Base-by-base conservation (phyloP, 768 basidiomycete species). In the Mycena alexandri region DNA sequence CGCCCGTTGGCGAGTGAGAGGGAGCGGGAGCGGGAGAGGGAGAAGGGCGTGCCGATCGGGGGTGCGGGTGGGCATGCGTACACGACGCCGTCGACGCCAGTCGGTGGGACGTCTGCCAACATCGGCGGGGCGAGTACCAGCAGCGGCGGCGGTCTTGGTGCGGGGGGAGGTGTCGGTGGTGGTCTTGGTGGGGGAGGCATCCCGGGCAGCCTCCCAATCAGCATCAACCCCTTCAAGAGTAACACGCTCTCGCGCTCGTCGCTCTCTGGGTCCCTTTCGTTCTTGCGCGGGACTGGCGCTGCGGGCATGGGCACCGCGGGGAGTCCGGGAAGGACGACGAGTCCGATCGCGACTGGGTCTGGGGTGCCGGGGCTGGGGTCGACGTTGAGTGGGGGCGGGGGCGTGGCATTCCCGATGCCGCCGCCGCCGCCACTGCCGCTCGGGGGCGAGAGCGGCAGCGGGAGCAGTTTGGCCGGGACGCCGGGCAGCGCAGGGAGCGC, bases 211-310 rank as follows among this genome's bases (percentile, higher is more conserved):
- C 34, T 22, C 12, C 54, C 61, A 41, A 38, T 62, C 24, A 51
- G 61, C 65, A 71, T 71, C 47, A 72, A 63, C 65, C 78, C 76
- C 1, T 78, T 75, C 69, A 77, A 78, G 67, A 77, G 75, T 54
- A 76, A 77, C 63, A 77, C 76, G 17, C 70, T 79, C 25, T 67
- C 65, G 48, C 61, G 65, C 33, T 63, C 65, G 56, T 61, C 62
- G 48, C 48, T 71, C 33, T 64, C 41, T 8, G 58, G 61, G 42
- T 71, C 70, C 61, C 14, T 71, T 17, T 71, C 70, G 57, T 13
- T 67, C 21, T 21, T 71, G 57, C 65, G 70, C 2, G 17, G 22
- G 4, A 43, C 43, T 25, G 33, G 19, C 52, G 65, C 38, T 52
- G 65, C 38, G 10, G 38, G 38, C 4, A 38, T 38, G 38, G 62